phyloP scores from a whole-genome alignment of 2,329 filamentous ascomycete species.

The Trichocomaceae sp. region DNA sequence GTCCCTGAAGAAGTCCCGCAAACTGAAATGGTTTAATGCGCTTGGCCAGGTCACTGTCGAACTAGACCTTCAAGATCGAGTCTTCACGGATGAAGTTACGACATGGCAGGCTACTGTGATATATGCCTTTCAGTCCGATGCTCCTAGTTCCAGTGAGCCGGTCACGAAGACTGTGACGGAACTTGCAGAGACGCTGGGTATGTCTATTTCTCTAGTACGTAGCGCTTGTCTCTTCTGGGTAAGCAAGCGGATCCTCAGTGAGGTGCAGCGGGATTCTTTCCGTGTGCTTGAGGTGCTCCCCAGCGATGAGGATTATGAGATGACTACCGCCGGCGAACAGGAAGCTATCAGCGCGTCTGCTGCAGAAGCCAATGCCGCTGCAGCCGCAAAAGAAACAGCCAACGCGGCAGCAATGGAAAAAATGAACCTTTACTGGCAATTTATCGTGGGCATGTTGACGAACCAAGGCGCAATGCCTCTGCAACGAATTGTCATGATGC shows the following conservation, averaged over 20 bases:
- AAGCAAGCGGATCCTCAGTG: constrained; percentile 48
- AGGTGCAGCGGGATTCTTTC: constrained; percentile 47
- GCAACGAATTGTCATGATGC: constrained; percentile 81
- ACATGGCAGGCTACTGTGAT: constrained; percentile 87
- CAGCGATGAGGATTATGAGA: constrained; percentile 23
- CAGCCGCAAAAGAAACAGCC: constrained; percentile 39
- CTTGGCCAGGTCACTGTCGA: constrained; percentile 74
- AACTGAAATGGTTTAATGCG: constrained; percentile 80
- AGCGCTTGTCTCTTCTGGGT: constrained; percentile 58
- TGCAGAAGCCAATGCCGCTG: constrained; percentile 26
- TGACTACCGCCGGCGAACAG: constrained; percentile 17
- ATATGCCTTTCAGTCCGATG: constrained; percentile 62
- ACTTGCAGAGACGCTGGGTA: constrained; percentile 46
- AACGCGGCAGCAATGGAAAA: constrained; percentile 60
- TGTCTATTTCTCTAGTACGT: constrained; percentile 52
- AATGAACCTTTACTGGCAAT: constrained; percentile 76
- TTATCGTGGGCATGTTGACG: constrained; percentile 90
- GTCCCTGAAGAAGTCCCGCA: constrained; percentile 71
- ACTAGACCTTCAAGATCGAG: constrained; percentile 75
- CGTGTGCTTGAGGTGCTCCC: constrained; percentile 51
- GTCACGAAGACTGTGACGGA: constrained; percentile 37
- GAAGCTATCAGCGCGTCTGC: constrained; percentile 20
- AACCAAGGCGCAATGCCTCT: constrained; percentile 82
- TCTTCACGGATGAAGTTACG: constrained; percentile 61
- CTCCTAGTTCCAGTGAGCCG: constrained; percentile 18